phyloP scores from a whole-genome alignment of 1,139 yeast species.

The Zygoascus sp. region DNA sequence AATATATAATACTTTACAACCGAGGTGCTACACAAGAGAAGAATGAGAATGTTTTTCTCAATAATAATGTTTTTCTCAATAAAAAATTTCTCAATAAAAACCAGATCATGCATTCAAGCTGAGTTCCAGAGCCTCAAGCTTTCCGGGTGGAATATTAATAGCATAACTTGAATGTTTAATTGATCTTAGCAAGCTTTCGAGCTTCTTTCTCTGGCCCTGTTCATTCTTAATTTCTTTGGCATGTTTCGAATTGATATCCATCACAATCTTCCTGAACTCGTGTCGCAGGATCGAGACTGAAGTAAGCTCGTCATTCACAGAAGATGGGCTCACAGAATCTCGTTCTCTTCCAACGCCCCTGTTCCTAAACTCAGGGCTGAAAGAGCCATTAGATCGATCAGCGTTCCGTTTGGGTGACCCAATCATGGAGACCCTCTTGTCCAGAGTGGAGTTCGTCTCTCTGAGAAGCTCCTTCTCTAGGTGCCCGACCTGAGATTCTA shows the following conservation, averaged over 20 bases:
- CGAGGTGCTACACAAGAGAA: no score
- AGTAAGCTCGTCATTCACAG: conserved; percentile 19
- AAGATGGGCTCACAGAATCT: conserved; percentile 4
- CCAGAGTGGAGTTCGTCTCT: conserved; percentile 20
- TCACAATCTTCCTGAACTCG: conserved; percentile 66
- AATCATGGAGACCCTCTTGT: conserved; percentile 27
- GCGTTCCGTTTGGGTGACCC: conserved; percentile 11
- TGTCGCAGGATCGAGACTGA: conserved; percentile 47
- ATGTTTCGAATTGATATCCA: conserved; percentile 58
- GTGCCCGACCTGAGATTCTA: conserved; percentile 29
- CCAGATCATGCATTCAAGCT: conserved; percentile 4
- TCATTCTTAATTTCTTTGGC: conserved; percentile 56
- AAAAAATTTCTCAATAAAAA: background rate
- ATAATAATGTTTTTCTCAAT: background rate
- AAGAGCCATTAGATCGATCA: background rate
- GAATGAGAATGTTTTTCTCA: no score
- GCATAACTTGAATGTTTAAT: conserved; percentile 15
- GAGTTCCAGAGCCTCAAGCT: conserved; percentile 13
- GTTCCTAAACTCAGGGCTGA: background rate
- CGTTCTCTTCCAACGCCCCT: conserved; percentile 11
- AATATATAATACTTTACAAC: no score
- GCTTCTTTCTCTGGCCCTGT: conserved; percentile 49
- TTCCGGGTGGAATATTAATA: conserved; percentile 11
- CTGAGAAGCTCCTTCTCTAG: conserved; percentile 26
- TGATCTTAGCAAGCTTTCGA: conserved; percentile 40